phyloP scores from a whole-genome alignment of 2,329 filamentous ascomycete species.

The Hawksworthiomyces lignivorus region DNA sequence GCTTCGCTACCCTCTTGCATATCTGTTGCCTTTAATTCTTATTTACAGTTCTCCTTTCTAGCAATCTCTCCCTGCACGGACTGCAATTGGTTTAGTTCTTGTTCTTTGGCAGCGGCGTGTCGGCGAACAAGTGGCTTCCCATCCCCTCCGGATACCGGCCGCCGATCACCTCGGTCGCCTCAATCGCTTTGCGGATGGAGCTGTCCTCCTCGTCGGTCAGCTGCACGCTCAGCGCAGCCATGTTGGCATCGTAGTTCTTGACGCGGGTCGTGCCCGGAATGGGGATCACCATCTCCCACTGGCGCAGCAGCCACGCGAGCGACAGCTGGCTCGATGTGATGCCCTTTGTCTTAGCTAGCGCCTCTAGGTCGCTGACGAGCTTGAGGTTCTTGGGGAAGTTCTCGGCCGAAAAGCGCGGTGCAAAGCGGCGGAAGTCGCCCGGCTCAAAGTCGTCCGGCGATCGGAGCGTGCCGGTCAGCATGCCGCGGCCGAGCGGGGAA shows the following conservation, averaged over 20 bases:
- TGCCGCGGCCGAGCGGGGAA: constrained; percentile 33
- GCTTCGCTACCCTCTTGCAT: no score
- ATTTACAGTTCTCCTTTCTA: no score
- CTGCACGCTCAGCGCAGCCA: constrained; percentile 19
- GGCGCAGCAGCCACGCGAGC: constrained; percentile 46
- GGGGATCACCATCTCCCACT: constrained; percentile 34
- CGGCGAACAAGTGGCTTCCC: no score
- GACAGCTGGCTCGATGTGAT: constrained; percentile 44
- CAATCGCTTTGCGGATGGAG: constrained; percentile 6
- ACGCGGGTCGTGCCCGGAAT: constrained; percentile 29
- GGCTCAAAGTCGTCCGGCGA: constrained; percentile 8
- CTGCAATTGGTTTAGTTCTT: no score
- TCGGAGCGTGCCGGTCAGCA: constrained; percentile 31
- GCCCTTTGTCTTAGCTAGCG: constrained; percentile 22
- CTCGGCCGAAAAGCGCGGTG: constrained; percentile 34
- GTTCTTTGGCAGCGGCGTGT: no score
- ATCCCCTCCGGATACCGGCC: no score
- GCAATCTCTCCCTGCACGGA: no score
- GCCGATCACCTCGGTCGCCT: no score
- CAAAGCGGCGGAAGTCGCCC: constrained; percentile 11
- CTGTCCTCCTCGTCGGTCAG: constrained; percentile 11
- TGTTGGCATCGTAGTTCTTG: constrained; percentile 25
- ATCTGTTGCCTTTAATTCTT: no score
- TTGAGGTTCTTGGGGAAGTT: constrained; percentile 42
- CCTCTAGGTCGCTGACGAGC: constrained; percentile 19